Conservation (phyloP, 495 filamentous ascomycete species). For the Hypoxylon rickii region DNA sequence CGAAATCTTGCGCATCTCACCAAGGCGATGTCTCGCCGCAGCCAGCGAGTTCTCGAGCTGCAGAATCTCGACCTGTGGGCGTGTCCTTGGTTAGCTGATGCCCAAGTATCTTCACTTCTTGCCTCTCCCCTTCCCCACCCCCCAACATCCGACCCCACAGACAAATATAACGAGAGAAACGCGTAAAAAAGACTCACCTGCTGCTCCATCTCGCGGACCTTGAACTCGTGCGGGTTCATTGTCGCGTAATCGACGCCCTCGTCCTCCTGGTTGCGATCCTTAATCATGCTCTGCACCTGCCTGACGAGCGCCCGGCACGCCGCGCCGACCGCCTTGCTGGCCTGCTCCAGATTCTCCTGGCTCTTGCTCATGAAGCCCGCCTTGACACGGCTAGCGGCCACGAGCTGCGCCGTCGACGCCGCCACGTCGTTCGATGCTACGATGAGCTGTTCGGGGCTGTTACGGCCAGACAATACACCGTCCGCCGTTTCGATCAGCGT, state of each 20-base stretch:
- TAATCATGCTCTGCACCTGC: conserved; percentile 94
- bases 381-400: conserved; percentile 94
- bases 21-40: conserved; percentile 80
- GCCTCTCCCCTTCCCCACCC: background rate
- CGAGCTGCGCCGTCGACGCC: conserved; percentile 92
- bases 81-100: conserved; percentile 19
- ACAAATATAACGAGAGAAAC: conserved; percentile 18
- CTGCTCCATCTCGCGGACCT: conserved; percentile 98
- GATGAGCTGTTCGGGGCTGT: conserved; percentile 94
- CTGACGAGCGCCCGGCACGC: conserved; percentile 87
- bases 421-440: conserved; percentile 97
- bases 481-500: conserved; percentile 97
- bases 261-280: conserved; percentile 78
- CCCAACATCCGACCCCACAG: background rate
- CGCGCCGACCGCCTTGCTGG: conserved; percentile 88
- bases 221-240: conserved; percentile 92
- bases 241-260: conserved; percentile 88
- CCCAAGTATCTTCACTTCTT: background rate
- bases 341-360: conserved; percentile 86
- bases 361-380: conserved; percentile 96
- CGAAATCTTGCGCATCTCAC: conserved; percentile 98
- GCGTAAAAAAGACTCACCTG: conserved; percentile 68
- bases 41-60: conserved; percentile 88
- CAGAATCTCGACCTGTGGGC: conserved; percentile 87
- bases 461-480: conserved; percentile 87